Evolutionary conservation across 371 early-diverging fungal genomes (phyloP), one percentile per base, ranked within the genome.

Genomic region (Amoeboaphelidium occidentale): DNA sequence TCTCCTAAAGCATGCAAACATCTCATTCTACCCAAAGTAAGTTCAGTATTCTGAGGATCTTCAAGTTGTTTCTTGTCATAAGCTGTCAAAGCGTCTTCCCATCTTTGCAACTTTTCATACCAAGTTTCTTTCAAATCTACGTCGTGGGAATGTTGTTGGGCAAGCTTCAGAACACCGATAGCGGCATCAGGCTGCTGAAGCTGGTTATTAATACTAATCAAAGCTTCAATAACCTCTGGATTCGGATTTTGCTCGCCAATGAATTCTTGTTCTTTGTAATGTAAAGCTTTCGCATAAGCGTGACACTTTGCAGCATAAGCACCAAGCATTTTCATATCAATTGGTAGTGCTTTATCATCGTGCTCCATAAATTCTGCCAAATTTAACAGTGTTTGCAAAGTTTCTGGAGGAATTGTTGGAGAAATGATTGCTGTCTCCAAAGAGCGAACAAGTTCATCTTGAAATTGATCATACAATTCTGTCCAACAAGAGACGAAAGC

Each of bases 351-450:
- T 57, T 88, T 87, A 58, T 88, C 91, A 59, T 93, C 90, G 51
- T 88, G 91, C 62, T 97, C 96, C 94, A 97, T 91, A 53, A 88
- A 92, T 62, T 92, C 97, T 21, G 92, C 92, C 22, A 97, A 70
- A 51, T 90, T 85, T 26, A 97, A 69, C 20, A 97, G 64, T 0
- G 77, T 78, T 59, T 88, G 89, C 48, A 89, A 68, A 47, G 89
- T 81, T 56, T 97, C 93, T 1, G 86, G 79, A 3, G 96, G 87
- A 39, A 85, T 84, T 41, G 76, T 82, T 6, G 77, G 72, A 14
- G 86, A 80, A 17, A 73, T 70, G 4, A 91, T 65, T 3, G 92
- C 96, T 1, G 74, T 76, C 58, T 89, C 85, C 20, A 94, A 62
- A 0, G 83, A 76, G 12, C 63, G 61, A 1, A 91, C 85, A 13